A percentile compares a stretch with the other conserved stretches of the same genome.
phyloP scores from a whole-genome alignment of 441 rosid species.

The Populus hybrid region DNA sequence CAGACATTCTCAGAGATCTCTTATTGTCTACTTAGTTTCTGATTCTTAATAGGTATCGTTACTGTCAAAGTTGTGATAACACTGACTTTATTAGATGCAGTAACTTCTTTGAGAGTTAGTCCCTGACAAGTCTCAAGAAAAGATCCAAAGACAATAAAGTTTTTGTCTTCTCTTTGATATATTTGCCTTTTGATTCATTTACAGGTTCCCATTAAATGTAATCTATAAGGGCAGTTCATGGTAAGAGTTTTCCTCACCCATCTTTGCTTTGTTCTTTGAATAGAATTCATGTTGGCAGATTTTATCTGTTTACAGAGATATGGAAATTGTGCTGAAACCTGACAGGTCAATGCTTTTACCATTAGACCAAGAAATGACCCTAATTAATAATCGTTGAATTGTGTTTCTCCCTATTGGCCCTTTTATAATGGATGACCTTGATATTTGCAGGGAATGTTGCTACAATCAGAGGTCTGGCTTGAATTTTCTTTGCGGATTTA shows the following conservation, averaged over 20 bases:
- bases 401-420: neutral
- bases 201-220: neutral
- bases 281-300: neutral
- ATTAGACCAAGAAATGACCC: neutral
- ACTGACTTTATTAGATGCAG: conserved; percentile 11
- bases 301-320: neutral
- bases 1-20: neutral
- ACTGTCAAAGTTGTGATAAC: conserved; percentile 5
- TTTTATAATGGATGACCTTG: neutral
- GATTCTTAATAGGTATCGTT: neutral
- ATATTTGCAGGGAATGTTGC: conserved; percentile 2
- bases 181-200: neutral
- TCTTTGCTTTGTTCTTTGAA: neutral
- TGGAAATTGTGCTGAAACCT: neutral
- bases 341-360: neutral
- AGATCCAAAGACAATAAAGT: neutral
- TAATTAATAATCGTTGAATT: neutral
- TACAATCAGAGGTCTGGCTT: neutral
- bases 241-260: conserved; percentile 10
- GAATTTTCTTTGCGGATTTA: neutral
- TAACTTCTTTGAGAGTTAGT: neutral
- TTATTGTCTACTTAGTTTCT: neutral
- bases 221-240: neutral
- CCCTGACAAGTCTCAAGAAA: neutral
- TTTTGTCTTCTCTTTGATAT: neutral